These are phyloP conservation scores for Aspergillus pseudoterreus DNA, from an alignment of 2,329 filamentous ascomycete genomes.

Conservation along the genomic window DNA sequence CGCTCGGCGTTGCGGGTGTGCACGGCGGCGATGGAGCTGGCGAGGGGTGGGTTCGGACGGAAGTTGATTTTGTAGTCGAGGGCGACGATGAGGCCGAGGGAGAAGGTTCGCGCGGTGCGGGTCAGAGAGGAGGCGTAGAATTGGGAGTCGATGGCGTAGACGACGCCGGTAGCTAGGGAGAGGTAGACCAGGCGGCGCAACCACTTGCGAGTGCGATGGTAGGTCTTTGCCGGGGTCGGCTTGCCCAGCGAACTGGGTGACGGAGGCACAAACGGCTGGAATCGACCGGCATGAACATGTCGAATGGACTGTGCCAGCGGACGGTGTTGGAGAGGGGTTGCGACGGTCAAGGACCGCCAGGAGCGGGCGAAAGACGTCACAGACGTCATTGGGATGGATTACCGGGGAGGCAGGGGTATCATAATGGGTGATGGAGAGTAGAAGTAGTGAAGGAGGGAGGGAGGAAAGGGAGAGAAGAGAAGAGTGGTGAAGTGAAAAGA, in stretches of 20 bases:
- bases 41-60: slow-evolving; percentile 69
- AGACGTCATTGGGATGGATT: slow-evolving; percentile 8
- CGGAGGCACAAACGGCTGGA: slow-evolving; percentile 68
- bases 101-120: slow-evolving; percentile 78
- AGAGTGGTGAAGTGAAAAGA: background rate
- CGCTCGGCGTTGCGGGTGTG: slow-evolving; percentile 81
- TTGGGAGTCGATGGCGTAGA: slow-evolving; percentile 68
- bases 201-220: slow-evolving; percentile 69
- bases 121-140: slow-evolving; percentile 75
- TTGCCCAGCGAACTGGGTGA: slow-evolving; percentile 74
- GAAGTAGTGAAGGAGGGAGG: background rate
- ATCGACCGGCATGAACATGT: slow-evolving; percentile 43
- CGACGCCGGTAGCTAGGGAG: slow-evolving; percentile 54
- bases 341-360: background rate
- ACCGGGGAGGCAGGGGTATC: background rate
- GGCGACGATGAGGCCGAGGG: slow-evolving; percentile 72
- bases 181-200: slow-evolving; percentile 67
- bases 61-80: slow-evolving; percentile 98
- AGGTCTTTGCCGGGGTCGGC: slow-evolving; percentile 67
- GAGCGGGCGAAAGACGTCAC: slow-evolving; percentile 6
- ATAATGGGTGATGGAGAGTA: background rate
- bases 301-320: slow-evolving; percentile 9
- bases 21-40: slow-evolving; percentile 69
- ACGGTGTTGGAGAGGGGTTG: background rate
- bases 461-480: background rate